Conservation (phyloP, 2,329 filamentous ascomycete genomes). For the Sporothrix protearum region DNA sequence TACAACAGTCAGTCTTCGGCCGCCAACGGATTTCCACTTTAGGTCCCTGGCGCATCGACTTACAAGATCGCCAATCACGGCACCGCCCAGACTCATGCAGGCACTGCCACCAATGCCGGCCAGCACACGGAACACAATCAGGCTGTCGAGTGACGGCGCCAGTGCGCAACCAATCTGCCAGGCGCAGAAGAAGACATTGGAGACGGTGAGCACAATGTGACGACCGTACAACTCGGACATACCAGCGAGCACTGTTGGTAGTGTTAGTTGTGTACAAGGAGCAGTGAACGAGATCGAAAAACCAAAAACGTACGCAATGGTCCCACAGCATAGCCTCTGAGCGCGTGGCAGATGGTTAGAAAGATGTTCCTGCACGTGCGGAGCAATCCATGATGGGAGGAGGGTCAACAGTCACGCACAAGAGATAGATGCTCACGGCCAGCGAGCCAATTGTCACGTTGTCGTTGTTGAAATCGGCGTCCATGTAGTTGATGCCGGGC, state of each 20-base stretch:
- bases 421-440: constrained; percentile 59
- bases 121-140: constrained; percentile 30
- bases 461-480: constrained; percentile 44
- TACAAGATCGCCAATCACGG: constrained; percentile 25
- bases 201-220: constrained; percentile 68
- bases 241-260: constrained; percentile 37
- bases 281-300: constrained; percentile 58
- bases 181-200: constrained; percentile 60
- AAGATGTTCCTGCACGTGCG: neutral
- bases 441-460: constrained; percentile 47
- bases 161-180: constrained; percentile 66
- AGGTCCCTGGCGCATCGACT: neutral
- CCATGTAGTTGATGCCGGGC: constrained; percentile 45
- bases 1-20: neutral
- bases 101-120: constrained; percentile 27
- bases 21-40: neutral
- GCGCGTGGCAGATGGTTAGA: neutral
- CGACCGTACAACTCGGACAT: constrained; percentile 30
- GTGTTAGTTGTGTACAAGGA: constrained; percentile 34
- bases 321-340: constrained; percentile 54
- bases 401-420: constrained; percentile 35
- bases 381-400: neutral
- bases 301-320: constrained; percentile 53
- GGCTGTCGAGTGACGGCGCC: constrained; percentile 48
- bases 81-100: constrained; percentile 28